These are phyloP conservation scores for Botrytis galanthina DNA, from an alignment of 2,329 filamentous ascomycete genomes.

Conservation along the genomic window DNA sequence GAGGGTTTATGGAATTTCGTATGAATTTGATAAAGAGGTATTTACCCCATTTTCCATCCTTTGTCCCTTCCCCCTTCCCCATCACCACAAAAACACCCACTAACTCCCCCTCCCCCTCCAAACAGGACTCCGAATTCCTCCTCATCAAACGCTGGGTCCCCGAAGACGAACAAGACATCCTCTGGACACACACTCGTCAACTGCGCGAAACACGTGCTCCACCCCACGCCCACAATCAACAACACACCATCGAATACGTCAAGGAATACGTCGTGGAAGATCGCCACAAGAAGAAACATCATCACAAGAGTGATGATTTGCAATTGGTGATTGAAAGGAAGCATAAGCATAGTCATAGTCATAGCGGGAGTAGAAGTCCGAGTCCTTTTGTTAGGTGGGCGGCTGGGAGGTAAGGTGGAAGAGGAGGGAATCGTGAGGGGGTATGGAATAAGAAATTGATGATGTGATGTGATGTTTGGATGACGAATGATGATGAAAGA, in stretches of 20 bases:
- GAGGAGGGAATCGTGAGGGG: background rate
- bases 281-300: conserved; percentile 36
- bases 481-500: background rate
- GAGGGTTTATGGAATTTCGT: conserved; percentile 54
- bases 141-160: conserved; percentile 72
- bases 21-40: conserved; percentile 47
- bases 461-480: background rate
- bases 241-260: conserved; percentile 28
- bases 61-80: background rate
- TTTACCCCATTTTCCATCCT: background rate
- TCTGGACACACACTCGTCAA: conserved; percentile 68
- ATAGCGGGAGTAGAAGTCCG: conserved; percentile 4
- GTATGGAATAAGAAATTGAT: background rate
- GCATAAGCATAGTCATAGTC: conserved; percentile 13
- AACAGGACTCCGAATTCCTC: conserved; percentile 64
- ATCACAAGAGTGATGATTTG: conserved; percentile 15
- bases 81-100: background rate
- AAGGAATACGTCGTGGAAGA: conserved; percentile 34
- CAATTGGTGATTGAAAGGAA: conserved; percentile 21
- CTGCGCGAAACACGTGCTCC: conserved; percentile 41
- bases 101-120: background rate
- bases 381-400: conserved; percentile 20
- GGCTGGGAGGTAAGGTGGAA: conserved; percentile 12
- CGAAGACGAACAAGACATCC: conserved; percentile 66
- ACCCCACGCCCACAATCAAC: conserved; percentile 19